Conservation (phyloP, 2,329 filamentous ascomycete genomes). For the Trichocomaceae sp. region DNA sequence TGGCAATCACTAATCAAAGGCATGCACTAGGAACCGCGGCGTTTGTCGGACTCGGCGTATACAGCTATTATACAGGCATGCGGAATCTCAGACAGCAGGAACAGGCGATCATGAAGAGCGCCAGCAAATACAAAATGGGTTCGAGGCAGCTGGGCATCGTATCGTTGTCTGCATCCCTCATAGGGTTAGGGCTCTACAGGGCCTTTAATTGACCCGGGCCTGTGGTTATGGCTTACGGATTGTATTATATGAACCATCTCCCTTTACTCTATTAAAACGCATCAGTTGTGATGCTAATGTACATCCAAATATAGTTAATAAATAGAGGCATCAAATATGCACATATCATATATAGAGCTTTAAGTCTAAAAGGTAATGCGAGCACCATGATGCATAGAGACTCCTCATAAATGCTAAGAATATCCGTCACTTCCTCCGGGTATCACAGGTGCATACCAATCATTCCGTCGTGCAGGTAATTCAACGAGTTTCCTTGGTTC, state of each 20-base stretch:
- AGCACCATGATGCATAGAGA: conserved; percentile 11
- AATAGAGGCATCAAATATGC: conserved; percentile 5
- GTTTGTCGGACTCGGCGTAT: conserved; percentile 67
- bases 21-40: conserved; percentile 58
- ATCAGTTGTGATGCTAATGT: conserved; percentile 1
- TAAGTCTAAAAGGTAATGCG: conserved; percentile 11
- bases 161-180: conserved; percentile 59
- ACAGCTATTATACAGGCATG: conserved; percentile 71
- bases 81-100: conserved; percentile 62
- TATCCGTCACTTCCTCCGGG: conserved; percentile 10
- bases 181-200: conserved; percentile 65
- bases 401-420: conserved; percentile 15
- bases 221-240: conserved; percentile 1
- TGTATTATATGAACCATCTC: conserved; percentile 5
- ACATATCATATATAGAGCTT: conserved; percentile 2
- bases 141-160: conserved; percentile 62
- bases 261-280: background rate
- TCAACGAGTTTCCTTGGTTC: conserved; percentile 22
- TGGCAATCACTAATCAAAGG: background rate
- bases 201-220: conserved; percentile 48
- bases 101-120: conserved; percentile 57
- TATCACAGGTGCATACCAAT: conserved; percentile 11
- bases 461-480: conserved; percentile 9
- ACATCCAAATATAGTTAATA: background rate
- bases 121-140: conserved; percentile 65